Conservation (phyloP, 192 early-diverging fungal genomes). For the Coemansia sp. region DNA sequence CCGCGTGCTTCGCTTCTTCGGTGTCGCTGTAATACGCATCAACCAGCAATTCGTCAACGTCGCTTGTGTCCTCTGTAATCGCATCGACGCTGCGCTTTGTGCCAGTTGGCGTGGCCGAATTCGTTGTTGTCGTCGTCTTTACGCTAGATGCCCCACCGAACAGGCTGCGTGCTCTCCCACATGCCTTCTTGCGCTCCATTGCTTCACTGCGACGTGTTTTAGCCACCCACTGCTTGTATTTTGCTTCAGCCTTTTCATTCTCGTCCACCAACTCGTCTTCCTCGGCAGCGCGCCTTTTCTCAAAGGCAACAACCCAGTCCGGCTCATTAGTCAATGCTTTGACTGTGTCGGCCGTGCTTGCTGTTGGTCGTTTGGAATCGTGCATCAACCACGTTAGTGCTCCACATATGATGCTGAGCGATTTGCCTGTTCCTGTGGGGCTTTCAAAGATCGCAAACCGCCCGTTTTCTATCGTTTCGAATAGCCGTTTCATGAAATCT, state of each 20-base stretch:
- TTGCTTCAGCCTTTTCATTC: constrained; percentile 6
- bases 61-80: constrained; percentile 17
- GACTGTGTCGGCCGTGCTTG: neutral
- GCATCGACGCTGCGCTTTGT: neutral
- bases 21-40: constrained; percentile 67
- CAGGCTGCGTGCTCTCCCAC: neutral
- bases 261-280: neutral
- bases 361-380: constrained; percentile 24
- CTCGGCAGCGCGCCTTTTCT: constrained; percentile 12
- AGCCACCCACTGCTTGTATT: constrained; percentile 32
- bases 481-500: constrained; percentile 75
- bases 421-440: constrained; percentile 94
- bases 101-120: neutral
- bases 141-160: neutral
- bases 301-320: constrained; percentile 52
- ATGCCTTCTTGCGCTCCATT: constrained; percentile 7
- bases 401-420: constrained; percentile 83
- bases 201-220: constrained; percentile 24
- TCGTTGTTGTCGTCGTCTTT: neutral
- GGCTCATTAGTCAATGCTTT: constrained; percentile 24
- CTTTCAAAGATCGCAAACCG: constrained; percentile 85
- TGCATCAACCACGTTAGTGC: constrained; percentile 79
- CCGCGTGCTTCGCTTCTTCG: constrained; percentile 15
- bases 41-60: constrained; percentile 55
- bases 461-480: constrained; percentile 63